Base-by-base conservation (phyloP, 139 green algal genomes). In the Helicosporidium sp. region DNA sequence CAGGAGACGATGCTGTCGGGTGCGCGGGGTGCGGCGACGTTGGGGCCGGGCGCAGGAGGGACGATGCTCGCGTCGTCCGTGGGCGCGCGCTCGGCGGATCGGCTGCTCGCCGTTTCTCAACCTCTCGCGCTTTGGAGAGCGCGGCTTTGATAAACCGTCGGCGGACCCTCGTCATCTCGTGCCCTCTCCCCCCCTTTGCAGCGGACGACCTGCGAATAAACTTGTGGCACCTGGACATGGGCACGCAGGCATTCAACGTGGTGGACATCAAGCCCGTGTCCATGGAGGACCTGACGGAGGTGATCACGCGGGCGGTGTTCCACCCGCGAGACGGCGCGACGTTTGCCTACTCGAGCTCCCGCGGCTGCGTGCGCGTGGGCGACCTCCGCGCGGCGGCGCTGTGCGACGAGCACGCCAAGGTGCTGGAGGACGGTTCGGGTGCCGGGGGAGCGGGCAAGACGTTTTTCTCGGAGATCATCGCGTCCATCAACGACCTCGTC, bases 261-360 rank as follows among this genome's bases (percentile, higher is more conserved):
- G 87, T 99, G 40, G 90, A 99, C 75, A 94, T 97, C 53, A 97
- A 98, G 73, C 89, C 89, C 19, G 33, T 58, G 29, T 93, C 88
- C 71, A 98, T 98, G 89, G 89, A 98, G 56, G 87, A 99, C 70
- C 75, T 97, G n/a, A 94, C 85, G 51, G 84, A 92, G 74, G 72
- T 72, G 31, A 96, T 99, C 57, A 99, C 89, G 17, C 75, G 69
- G 6, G 83, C 87, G 4, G 78, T 93, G 26, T 97, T 95, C 61
- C 85, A 94, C 61, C 88, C 85, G 7, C 59, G 48, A 4, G 57
- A 93, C 45, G 92, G 84, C 69, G 71, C 85, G 62, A 43, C 87
- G 15, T 91, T 97, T 47, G 87, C 76, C 10, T 97, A 93, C 68
- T 79, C 59, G 59, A 89, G 68, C 58, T 87, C 69, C 72, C 96